Base-by-base conservation (phyloP, 768 basidiomycete species). In the Suillus subluteus region DNA sequence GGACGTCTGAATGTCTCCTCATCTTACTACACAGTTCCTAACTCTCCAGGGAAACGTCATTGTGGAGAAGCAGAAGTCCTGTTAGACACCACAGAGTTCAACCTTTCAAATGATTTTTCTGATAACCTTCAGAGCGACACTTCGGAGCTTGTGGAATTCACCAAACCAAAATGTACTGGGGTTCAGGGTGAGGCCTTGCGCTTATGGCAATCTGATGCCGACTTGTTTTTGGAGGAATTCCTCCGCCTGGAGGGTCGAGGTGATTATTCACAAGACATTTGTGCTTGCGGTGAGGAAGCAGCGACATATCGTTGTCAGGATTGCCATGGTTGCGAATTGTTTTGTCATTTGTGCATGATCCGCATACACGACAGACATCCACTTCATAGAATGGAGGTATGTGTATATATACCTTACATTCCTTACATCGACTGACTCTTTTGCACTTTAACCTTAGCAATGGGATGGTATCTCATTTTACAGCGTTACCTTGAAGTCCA, bases 391-490 rank as follows among this genome's bases (percentile, higher is more conserved):
- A 13, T 50, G 12, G 48, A 50, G 48, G n/a, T 50, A 50, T 50
- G 48, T 50, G 48, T 11, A 64, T 56, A 63, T 48, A n/a, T 48
- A 48, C 44, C 21, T 23, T 1, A 5, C 46, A 48, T 48, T 9
- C 44, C 46, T 48, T 23, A 48, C 46, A 48, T 48, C 11, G 5
- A 48, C n/a, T 48, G 46, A 48, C 46, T 48, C n/a, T 48, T 48
- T 5, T 46, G n/a, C 2, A 2, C 23, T 23, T 50, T 5, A 2
- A 66, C 52, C 62, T 71, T 40, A 9, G 64, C 6, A 35, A 11
- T 75, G 74, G 74, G 69, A 67, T 62, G 67, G 67, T 1, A 23
- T 40, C 13, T 72, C 63, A 59, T 75, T 73, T 32, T 46, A 71
- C 30, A 50, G 56, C 6, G 54, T 59, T 0, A 61, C 62, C 11